Base-by-base conservation (phyloP, 768 basidiomycete species). In the Panaeolus cyanescens region DNA sequence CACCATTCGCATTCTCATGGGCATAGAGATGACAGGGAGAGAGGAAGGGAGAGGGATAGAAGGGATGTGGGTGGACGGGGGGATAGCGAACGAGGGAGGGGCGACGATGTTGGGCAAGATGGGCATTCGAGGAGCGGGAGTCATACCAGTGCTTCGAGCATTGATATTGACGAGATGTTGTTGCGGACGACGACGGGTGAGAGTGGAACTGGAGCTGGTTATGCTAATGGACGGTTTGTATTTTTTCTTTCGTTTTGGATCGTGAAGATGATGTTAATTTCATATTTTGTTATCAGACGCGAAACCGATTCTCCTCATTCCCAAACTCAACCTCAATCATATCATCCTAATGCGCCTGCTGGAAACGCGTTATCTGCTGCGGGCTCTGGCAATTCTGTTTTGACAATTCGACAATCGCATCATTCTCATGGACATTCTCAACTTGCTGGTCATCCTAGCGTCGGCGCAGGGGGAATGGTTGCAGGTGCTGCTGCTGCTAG, bases 111-210 rank as follows among this genome's bases (percentile, higher is more conserved):
- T 3, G 40, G 13, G 25, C 22, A 4, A 28, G 45, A 61, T 8
- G 63, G 53, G 55, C 72, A 64, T 65, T 74, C 70, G 5, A 73
- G 73, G 36, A 71, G 73, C 4, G 72, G 75, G 0, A 77, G 77
- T 45, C 74, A 71, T 20, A 77, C 78, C 0, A 76, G 73, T 37
- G 67, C 69, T 1, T 72, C 72, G 45, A 77, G 78, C 32, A 69
- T 78, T 54, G 77, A 76, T 37, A 72, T 82, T 22, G 81, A 82
- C 58, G 81, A 82, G 64, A 78, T 82, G 78, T 70, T 82, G 31
- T 60, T 81, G 22, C 72, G 75, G 56, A 77, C 81, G 1, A 71
- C 75, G 9, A 69, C 73, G 0, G 75, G 66, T 31, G 77, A 73
- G 32, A 68, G 71, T 32, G 54, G 62, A n/a, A 57, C 40, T 39